phyloP scores from a whole-genome alignment of 75 land plant genomes.

The Isoetes taiwanensis region DNA sequence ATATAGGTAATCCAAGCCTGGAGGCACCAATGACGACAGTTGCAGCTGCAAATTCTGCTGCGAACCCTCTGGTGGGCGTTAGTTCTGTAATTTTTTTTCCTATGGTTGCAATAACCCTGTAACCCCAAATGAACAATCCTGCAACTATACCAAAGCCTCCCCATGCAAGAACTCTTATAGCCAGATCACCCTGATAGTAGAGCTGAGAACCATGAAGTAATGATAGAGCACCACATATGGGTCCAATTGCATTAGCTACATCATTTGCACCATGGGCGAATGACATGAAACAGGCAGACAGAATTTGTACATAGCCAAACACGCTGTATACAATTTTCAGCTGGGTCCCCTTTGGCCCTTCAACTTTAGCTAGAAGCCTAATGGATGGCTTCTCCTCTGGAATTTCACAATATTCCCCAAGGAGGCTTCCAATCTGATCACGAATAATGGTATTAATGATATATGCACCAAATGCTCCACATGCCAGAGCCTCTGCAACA shows the following conservation, averaged over 20 bases:
- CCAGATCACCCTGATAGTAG: conserved; percentile 34
- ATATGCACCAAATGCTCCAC: neutral
- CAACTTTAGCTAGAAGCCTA: neutral
- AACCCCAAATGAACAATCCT: neutral
- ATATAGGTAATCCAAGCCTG: neutral
- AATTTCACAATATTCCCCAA: neutral
- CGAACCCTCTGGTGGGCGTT: neutral
- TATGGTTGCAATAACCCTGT: neutral
- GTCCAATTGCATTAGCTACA: conserved; percentile 3
- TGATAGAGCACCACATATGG: neutral
- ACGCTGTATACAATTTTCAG: neutral
- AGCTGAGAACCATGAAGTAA: conserved; percentile 4
- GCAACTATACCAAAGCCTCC: conserved; percentile 6
- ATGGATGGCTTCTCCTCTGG: neutral
- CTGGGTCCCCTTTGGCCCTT: conserved; percentile 2
- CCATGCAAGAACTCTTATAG: conserved; percentile 19
- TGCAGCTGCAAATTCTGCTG: conserved; percentile 7
- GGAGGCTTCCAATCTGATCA: neutral
- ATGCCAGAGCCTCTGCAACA: neutral
- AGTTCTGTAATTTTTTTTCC: conserved; percentile 5
- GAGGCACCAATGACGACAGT: neutral
- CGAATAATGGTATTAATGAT: neutral
- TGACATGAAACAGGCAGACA: conserved; percentile 6
- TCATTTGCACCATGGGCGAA: conserved; percentile 7
- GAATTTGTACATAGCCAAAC: neutral